Base-by-base conservation (phyloP, 2,329 filamentous ascomycete species). In the Cytospora schulzeri region DNA sequence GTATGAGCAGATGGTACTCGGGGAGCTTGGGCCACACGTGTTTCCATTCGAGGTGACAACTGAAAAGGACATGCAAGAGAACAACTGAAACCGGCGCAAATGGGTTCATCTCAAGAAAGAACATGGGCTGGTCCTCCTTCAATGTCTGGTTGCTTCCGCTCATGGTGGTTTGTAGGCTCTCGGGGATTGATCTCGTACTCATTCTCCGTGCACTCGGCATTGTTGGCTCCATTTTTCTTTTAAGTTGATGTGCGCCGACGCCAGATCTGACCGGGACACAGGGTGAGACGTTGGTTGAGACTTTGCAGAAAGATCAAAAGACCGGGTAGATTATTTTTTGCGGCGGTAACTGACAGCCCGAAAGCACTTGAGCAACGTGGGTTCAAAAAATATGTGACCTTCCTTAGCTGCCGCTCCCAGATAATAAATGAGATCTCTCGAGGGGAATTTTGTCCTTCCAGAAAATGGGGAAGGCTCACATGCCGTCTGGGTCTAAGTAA, bases 11-110 rank as follows among this genome's bases (percentile, higher is more conserved):
- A 66, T 79, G 78, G 66, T 78, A 78, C 54, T 74, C 70, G 1
- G 70, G 45, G 3, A 80, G 70, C 61, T 74, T 72, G 19, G 75
- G 72, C 57, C 73, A 72, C 53, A 79, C 74, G 60, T 73, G 69
- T 4, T 71, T 63, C 77, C 80, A 84, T 71, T 83, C 80, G 38
- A 74, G 71, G 15, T 75, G 72, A 41, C 77, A 78, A 5, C 79
- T 81, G 31, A 81, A 81, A 57, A 82, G 81, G 38, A 81, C 80
- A 66, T 83, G 82, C 15, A 83, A 73, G 62, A 84, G 74, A 17
- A 84, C 71, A 4, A 83, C 69, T 0, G 79, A 81, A 5, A 66
- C 60, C 31, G 63, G 63, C n/a, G 63, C 63, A 35, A 58, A 66
- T 2, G 62, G 65, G n/a, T 64, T 54, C 48, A 66, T 55, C 50